These are phyloP conservation scores for Bertia moriformis DNA, from an alignment of 2,329 filamentous ascomycete species.

Conservation along the genomic window DNA sequence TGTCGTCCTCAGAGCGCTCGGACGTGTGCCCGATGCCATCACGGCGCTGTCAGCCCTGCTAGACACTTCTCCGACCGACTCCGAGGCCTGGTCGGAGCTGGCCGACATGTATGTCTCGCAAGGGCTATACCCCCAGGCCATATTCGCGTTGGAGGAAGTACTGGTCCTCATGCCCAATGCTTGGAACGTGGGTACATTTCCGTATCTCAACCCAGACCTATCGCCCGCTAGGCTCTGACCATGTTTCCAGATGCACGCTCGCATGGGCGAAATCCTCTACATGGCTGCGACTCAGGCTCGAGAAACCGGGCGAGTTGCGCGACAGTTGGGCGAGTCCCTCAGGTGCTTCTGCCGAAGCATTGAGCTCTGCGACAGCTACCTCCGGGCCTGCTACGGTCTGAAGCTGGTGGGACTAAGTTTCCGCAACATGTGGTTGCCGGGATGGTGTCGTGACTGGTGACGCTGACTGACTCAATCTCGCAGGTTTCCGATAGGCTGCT, in stretches of 20 bases:
- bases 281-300: slow-evolving; percentile 40
- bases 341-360: slow-evolving; percentile 81
- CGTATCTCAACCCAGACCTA: neutral
- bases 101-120: slow-evolving; percentile 73
- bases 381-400: slow-evolving; percentile 84
- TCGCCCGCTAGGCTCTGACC: neutral
- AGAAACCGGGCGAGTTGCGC: slow-evolving; percentile 19
- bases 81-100: slow-evolving; percentile 85
- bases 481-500: slow-evolving; percentile 13
- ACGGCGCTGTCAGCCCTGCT: slow-evolving; percentile 60
- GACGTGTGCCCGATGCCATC: slow-evolving; percentile 58
- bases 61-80: slow-evolving; percentile 74
- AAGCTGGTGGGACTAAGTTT: slow-evolving; percentile 48
- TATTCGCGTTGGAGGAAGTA: slow-evolving; percentile 83
- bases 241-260: slow-evolving; percentile 79
- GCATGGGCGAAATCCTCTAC: slow-evolving; percentile 70
- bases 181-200: slow-evolving; percentile 86
- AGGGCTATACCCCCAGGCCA: slow-evolving; percentile 66
- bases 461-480: too few species aligned
- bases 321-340: slow-evolving; percentile 55
- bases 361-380: slow-evolving; percentile 83
- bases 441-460: slow-evolving; percentile 10
- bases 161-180: slow-evolving; percentile 76
- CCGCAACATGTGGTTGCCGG: neutral
- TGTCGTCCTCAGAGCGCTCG: slow-evolving; percentile 63